Conservation (phyloP, 371 early-diverging fungal species). For the Haplosporangium sp. region DNA sequence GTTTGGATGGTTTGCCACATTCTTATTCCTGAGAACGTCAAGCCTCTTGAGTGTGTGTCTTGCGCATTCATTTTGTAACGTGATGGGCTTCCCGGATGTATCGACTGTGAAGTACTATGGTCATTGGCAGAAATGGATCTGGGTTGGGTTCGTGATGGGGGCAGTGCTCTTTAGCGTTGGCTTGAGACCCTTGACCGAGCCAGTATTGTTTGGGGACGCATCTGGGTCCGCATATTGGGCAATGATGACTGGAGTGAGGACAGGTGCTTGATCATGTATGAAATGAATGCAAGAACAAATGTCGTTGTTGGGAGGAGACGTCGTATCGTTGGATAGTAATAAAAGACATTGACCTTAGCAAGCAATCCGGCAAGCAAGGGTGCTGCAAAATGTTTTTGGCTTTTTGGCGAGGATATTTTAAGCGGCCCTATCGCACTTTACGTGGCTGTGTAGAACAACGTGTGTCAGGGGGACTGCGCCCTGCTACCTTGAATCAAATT, state of each 20-base stretch:
- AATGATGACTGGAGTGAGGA: not conserved
- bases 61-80: slow-evolving; percentile 35
- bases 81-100: slow-evolving; percentile 50
- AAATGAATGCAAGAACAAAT: too few species aligned
- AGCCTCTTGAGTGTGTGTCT: slow-evolving; percentile 30
- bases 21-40: slow-evolving; percentile 45
- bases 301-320: too few species aligned
- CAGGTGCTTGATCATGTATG: too few species aligned
- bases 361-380: too few species aligned
- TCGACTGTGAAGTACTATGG: slow-evolving; percentile 31
- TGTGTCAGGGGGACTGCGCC: too few species aligned
- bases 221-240: slow-evolving; percentile 24
- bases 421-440: too few species aligned
- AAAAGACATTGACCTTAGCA: too few species aligned
- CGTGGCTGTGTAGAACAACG: too few species aligned
- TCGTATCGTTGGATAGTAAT: too few species aligned
- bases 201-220: slow-evolving; percentile 25
- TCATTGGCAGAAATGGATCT: slow-evolving; percentile 32
- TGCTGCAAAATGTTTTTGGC: too few species aligned
- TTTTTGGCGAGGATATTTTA: too few species aligned
- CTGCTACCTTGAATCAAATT: too few species aligned
- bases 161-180: slow-evolving; percentile 25
- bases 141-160: slow-evolving; percentile 21
- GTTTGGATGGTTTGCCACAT: slow-evolving; percentile 51
- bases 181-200: slow-evolving; percentile 29